These are phyloP conservation scores for Debaryomyces fabryi DNA, from an alignment of 1,139 yeast genomes.

Conservation along the genomic window DNA sequence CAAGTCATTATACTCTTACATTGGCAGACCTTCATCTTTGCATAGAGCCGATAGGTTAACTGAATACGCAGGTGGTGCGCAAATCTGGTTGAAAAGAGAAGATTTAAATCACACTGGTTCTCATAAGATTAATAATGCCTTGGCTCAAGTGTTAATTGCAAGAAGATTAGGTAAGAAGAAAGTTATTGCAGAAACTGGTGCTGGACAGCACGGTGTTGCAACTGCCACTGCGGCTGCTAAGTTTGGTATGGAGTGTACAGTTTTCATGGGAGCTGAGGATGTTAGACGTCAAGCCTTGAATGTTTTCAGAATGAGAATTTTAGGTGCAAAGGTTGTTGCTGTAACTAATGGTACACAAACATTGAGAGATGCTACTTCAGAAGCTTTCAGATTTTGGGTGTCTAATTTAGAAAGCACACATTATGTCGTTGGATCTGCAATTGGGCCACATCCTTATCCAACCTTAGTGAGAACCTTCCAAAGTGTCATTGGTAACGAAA, in stretches of 20 bases:
- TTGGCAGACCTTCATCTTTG: slow-evolving; percentile 94
- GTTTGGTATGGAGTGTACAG: slow-evolving; percentile 93
- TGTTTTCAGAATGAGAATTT: slow-evolving; percentile 93
- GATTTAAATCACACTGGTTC: slow-evolving; percentile 98
- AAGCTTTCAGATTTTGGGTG: slow-evolving; percentile 96
- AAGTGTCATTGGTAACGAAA: slow-evolving; percentile 93
- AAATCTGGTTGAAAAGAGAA: slow-evolving; percentile 97
- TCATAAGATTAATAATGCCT: slow-evolving; percentile 94
- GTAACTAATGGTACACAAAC: slow-evolving; percentile 96
- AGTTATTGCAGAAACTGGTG: slow-evolving; percentile 98
- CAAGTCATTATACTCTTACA: slow-evolving; percentile 74
- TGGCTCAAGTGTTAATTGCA: slow-evolving; percentile 92
- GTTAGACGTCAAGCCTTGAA: slow-evolving; percentile 97
- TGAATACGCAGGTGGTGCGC: slow-evolving; percentile 93
- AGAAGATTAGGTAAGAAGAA: slow-evolving; percentile 87
- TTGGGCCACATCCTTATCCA: slow-evolving; percentile 99
- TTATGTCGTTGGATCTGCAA: slow-evolving; percentile 96
- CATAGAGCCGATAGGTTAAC: slow-evolving; percentile 90
- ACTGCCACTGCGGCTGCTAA: slow-evolving; percentile 99
- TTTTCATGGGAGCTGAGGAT: slow-evolving; percentile 99
- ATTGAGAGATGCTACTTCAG: slow-evolving; percentile 95
- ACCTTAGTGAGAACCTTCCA: slow-evolving; percentile 98
- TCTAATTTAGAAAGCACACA: slow-evolving; percentile 83
- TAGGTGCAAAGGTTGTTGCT: slow-evolving; percentile 94
- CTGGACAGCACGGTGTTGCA: slow-evolving; percentile 99